Evolutionary conservation across 2,329 filamentous ascomycete genomes (phyloP).

Genomic region (Drechslerella coelobrocha): DNA sequence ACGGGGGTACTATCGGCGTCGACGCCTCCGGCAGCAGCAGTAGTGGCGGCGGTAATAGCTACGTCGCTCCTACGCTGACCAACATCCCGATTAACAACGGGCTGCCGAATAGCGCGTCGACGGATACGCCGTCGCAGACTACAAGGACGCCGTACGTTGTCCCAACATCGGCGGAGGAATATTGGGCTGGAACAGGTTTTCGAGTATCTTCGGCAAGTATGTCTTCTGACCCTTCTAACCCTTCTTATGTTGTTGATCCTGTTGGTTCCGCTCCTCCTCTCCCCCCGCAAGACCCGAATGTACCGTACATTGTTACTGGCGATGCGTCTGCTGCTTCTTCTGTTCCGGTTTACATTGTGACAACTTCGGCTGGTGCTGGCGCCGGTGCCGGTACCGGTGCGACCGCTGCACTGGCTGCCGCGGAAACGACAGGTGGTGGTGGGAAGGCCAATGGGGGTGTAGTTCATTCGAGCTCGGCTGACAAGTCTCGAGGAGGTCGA

Average conservation of each 20-base stretch:
- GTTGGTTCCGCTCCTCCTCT: slow-evolving; percentile 54
- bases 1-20: slow-evolving; percentile 73
- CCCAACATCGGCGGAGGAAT: slow-evolving; percentile 59
- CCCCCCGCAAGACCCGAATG: slow-evolving; percentile 23
- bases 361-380: slow-evolving; percentile 52
- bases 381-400: too few relatives aligned
- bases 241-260: slow-evolving; percentile 3
- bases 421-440: not conserved
- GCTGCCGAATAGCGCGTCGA: slow-evolving; percentile 84
- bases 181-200: slow-evolving; percentile 47
- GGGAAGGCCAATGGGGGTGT: too few relatives aligned
- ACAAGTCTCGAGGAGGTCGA: slow-evolving; percentile 37
- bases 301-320: slow-evolving; percentile 44
- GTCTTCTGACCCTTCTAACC: slow-evolving; percentile 26
- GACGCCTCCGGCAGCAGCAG: slow-evolving; percentile 67
- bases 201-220: slow-evolving; percentile 48
- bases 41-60: slow-evolving; percentile 66
- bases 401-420: too few relatives aligned
- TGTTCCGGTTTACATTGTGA: slow-evolving; percentile 55
- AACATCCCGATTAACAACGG: slow-evolving; percentile 60
- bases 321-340: slow-evolving; percentile 52
- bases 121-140: slow-evolving; percentile 58
- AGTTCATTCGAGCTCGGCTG: slow-evolving; percentile 23
- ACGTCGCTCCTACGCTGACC: slow-evolving; percentile 62
- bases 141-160: slow-evolving; percentile 64